Base-by-base conservation (phyloP, 306 rosid species). In the Lagenaria siceraria region DNA sequence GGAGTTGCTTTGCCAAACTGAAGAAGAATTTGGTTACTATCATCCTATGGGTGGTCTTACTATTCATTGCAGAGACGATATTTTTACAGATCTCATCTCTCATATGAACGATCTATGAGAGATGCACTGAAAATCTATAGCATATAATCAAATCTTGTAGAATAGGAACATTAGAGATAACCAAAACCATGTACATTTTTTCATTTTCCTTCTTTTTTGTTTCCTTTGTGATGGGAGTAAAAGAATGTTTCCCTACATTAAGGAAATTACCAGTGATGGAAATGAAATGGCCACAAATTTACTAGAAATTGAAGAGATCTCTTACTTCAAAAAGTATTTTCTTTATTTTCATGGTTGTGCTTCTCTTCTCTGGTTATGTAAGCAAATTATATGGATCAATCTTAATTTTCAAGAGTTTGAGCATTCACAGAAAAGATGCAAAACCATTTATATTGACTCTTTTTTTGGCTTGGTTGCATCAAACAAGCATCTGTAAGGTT, bases 21-120 rank as follows among this genome's bases (percentile, higher is more conserved):
- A 59, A 25, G 65, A 59, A 10, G 65, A 59, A 25, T 59, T 59
- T 13, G 36, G 65, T 59, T 59, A 25, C 38, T 19, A 60, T 27
- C 66, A 60, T 60, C 66, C 66, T 0, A 60, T 60, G 66, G 66
- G 66, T 8, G 66, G 66, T 60, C 66, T 60, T 19, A 60, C 38
- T 5, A 60, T 60, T 33, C 66, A 36, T 19, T 60, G 71, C 1
- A 33, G 48, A 17, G 71, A 33, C 62, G 80, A 79, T 33, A 58
- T 80, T 27, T 85, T 85, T 58, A 18, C 59, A 24, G 80, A 77
- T 73, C 27, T 73, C 68, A 82, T 78, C 58, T 80, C 84, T 74
- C 8, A 22, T 78, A 71, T 81, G 55, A 79, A 59, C 0, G 43
- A 49, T 5, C 36, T 31, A 59, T 78, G 36, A 77, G 29, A 35